Evolutionary conservation across 2,329 filamentous ascomycete genomes (phyloP), one percentile per base, ranked within the genome.

Genomic region (Byssothecium circinans): DNA sequence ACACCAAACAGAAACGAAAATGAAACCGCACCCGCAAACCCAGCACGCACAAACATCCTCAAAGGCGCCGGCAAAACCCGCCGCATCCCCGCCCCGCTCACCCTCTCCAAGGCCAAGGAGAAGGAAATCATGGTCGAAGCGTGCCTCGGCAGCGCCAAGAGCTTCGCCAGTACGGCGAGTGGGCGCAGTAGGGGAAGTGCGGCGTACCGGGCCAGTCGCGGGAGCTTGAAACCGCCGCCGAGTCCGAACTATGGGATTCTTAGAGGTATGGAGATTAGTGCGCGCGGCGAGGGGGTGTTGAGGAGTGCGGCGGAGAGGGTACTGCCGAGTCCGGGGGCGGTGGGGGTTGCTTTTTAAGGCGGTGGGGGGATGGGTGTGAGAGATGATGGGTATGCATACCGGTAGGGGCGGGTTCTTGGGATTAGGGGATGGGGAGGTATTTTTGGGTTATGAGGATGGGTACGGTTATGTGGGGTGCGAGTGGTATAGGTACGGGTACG

Each of bases 331-430:
- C 54, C 59, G 1, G 45, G 45, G 7, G 61, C 60, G 0, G 68
- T 69, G 20, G 68, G 68, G 18, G 58, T 71, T n/a, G 68, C 68
- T 2, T 70, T 69, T 45, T 71, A 60, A 45, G 38, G 29, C 4
- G 29, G 29, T 5, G 33, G 8, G 23, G 23, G 23, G 23, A 25
- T 25, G 23, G n/a, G n/a, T n/a, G n/a, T n/a, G n/a, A n/a, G n/a
- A n/a, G n/a, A n/a, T n/a, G n/a, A n/a, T n/a, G n/a, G n/a, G n/a
- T n/a, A n/a, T n/a, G n/a, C n/a, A n/a, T n/a, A n/a, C n/a, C n/a
- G n/a, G n/a, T n/a, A n/a, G n/a, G n/a, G n/a, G n/a, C n/a, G n/a
- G n/a, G n/a, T n/a, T n/a, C n/a, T n/a, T n/a, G n/a, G n/a, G n/a
- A n/a, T n/a, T n/a, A n/a, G n/a, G n/a, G n/a, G n/a, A n/a, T n/a